Percentiles rank a stretch among this genome's conserved stretches.
These are phyloP conservation scores for Candida maesae DNA, from an alignment of 805 yeast genomes.

Conservation along the genomic window DNA sequence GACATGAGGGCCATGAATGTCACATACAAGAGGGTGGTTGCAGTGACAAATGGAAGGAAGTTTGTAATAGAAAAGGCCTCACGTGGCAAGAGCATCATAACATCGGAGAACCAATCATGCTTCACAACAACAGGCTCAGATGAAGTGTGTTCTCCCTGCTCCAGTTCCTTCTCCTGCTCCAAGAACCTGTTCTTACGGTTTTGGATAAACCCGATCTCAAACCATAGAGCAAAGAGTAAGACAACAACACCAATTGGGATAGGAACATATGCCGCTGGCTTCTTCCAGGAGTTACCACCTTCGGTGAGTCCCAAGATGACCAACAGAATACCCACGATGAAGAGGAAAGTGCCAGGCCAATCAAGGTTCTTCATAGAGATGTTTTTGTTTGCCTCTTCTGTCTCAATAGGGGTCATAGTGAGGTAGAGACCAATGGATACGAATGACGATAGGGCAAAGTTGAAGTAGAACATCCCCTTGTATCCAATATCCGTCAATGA, in stretches of 20 bases:
- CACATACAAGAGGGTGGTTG: slow-evolving; percentile 20
- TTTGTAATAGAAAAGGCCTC: slow-evolving; percentile 27
- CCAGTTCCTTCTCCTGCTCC: not conserved
- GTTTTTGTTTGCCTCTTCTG: no score
- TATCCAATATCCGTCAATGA: no score
- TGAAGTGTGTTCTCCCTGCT: not conserved
- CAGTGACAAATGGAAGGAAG: slow-evolving; percentile 22
- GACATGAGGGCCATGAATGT: slow-evolving; percentile 21
- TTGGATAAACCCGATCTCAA: slow-evolving; percentile 28
- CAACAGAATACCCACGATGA: no score
- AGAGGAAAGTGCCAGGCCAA: no score
- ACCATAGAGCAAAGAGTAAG: slow-evolving; percentile 24
- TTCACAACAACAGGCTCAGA: not conserved
- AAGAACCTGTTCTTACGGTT: slow-evolving; percentile 8
- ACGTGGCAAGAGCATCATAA: slow-evolving; percentile 28
- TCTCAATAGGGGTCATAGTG: no score
- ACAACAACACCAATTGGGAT: slow-evolving; percentile 35
- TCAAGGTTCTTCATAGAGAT: no score
- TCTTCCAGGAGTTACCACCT: no score
- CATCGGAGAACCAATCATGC: not conserved
- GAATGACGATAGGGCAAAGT: no score
- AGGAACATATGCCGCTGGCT: no score
- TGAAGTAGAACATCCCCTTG: no score
- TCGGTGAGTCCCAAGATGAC: no score
- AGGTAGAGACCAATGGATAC: no score